A percentile compares a stretch with the other conserved stretches of the same genome.
These are phyloP conservation scores for Shiraia sp. DNA, from an alignment of 2,329 filamentous ascomycete genomes.

Conservation along the genomic window DNA sequence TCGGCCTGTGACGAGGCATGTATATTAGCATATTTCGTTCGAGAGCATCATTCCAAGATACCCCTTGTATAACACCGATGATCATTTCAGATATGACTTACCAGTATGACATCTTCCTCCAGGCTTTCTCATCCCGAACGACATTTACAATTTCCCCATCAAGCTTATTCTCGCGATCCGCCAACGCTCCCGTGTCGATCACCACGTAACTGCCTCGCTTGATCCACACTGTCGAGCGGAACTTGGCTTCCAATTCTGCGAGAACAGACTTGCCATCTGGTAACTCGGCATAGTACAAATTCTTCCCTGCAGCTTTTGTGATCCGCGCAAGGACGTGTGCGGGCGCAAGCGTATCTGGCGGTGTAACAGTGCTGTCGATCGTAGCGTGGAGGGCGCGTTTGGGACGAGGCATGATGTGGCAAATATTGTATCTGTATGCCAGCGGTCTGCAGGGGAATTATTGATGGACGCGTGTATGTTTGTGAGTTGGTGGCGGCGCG, in stretches of 20 bases:
- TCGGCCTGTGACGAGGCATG: conserved; percentile 63
- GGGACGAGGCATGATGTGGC: conserved; percentile 67
- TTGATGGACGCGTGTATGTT: conserved; percentile 1
- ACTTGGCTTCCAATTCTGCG: conserved; percentile 80
- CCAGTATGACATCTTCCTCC: conserved; percentile 91
- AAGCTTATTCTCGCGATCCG: conserved; percentile 74
- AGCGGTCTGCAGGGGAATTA: too few relatives aligned
- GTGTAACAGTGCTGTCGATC: conserved; percentile 69
- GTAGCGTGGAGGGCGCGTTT: conserved; percentile 79
- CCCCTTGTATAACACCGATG: conserved; percentile 19
- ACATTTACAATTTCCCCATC: conserved; percentile 91
- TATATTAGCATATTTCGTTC: conserved; percentile 25
- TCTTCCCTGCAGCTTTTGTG: conserved; percentile 83
- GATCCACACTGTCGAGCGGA: conserved; percentile 93
- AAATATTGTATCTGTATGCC: too few relatives aligned
- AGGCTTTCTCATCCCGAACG: conserved; percentile 85
- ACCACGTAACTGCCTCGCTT: conserved; percentile 86
- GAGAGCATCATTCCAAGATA: conserved; percentile 9
- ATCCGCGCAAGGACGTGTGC: conserved; percentile 73
- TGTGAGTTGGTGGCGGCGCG: neutral
- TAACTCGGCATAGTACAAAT: conserved; percentile 78
- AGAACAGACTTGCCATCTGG: conserved; percentile 66
- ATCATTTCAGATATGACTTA: conserved; percentile 18
- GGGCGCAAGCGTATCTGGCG: conserved; percentile 59
- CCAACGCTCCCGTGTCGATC: conserved; percentile 70